Conservation (phyloP, 2,329 filamentous ascomycete species). For the Aspergillus sp. region DNA sequence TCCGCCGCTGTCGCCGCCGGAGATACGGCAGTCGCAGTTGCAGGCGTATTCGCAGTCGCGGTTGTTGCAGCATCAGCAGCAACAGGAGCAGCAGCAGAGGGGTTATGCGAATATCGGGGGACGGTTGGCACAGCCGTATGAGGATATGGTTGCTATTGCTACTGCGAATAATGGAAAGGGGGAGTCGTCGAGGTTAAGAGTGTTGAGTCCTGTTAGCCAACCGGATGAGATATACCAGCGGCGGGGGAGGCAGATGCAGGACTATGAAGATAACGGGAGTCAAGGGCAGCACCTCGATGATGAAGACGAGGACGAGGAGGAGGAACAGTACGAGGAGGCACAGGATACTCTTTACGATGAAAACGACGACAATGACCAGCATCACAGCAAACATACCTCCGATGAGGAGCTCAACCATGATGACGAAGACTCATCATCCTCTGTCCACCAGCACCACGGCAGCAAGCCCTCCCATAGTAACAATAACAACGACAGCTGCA, state of each 20-base stretch:
- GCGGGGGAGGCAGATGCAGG: slow-evolving; percentile 45
- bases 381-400: background rate
- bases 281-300: slow-evolving; percentile 18
- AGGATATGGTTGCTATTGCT: slow-evolving; percentile 43
- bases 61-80: background rate
- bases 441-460: background rate
- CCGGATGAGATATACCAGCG: slow-evolving; percentile 55
- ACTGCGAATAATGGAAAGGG: slow-evolving; percentile 18
- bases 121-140: slow-evolving; percentile 30
- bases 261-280: slow-evolving; percentile 31
- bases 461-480: background rate
- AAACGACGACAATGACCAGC: slow-evolving; percentile 10
- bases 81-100: slow-evolving; percentile 3
- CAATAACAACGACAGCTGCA: slow-evolving; percentile 8
- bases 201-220: slow-evolving; percentile 81
- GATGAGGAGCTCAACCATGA: slow-evolving; percentile 3
- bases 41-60: slow-evolving; percentile 23
- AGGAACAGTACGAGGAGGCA: slow-evolving; percentile 27
- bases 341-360: slow-evolving; percentile 27
- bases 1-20: slow-evolving; percentile 20
- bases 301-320: slow-evolving; percentile 13
- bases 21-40: slow-evolving; percentile 3
- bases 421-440: background rate
- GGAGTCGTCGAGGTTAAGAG: slow-evolving; percentile 50
- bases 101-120: slow-evolving; percentile 31